phyloP scores from a whole-genome alignment of 164 flowering plant species.

The Umbellularia californica region DNA sequence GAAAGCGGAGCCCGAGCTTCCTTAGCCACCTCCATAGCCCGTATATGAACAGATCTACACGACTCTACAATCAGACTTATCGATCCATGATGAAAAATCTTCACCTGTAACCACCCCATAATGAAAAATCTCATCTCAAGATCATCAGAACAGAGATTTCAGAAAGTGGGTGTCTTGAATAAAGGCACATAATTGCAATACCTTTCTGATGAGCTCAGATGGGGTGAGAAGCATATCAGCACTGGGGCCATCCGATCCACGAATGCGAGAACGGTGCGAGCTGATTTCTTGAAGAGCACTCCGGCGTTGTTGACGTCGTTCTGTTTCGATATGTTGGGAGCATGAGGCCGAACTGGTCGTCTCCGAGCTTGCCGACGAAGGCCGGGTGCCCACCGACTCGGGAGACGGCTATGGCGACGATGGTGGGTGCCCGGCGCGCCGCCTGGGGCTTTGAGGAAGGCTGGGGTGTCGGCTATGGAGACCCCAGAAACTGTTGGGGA shows the following conservation, averaged over 20 bases:
- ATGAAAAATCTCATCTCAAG: too few species aligned
- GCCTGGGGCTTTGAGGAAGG: slow-evolving; percentile 84
- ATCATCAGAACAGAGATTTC: too few species aligned
- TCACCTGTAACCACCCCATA: slow-evolving; percentile 42
- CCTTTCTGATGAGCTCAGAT: slow-evolving; percentile 48
- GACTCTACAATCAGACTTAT: slow-evolving; percentile 95
- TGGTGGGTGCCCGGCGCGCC: slow-evolving; percentile 73
- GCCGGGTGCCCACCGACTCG: slow-evolving; percentile 79
- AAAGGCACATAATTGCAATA: slow-evolving; percentile 5
- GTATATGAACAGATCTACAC: slow-evolving; percentile 79
- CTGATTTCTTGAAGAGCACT: slow-evolving; percentile 55
- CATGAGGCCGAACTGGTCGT: slow-evolving; percentile 93
- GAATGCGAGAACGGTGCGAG: slow-evolving; percentile 81
- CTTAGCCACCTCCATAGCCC: slow-evolving; percentile 84
- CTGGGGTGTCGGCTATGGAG: slow-evolving; percentile 83
- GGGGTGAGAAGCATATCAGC: slow-evolving; percentile 31
- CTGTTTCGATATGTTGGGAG: slow-evolving; percentile 51
- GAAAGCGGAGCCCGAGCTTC: slow-evolving; percentile 76
- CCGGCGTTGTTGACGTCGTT: slow-evolving; percentile 58
- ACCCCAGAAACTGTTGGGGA: slow-evolving; percentile 84
- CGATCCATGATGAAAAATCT: slow-evolving; percentile 86
- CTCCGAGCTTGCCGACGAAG: slow-evolving; percentile 86
- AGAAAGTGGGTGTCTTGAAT: too few species aligned
- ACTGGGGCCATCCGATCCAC: too few species aligned
- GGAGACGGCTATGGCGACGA: slow-evolving; percentile 80